Percentiles rank a stretch among this genome's conserved stretches.
Evolutionary conservation across 2,329 filamentous ascomycete genomes (phyloP).

Genomic region (Penicillium sp.): DNA sequence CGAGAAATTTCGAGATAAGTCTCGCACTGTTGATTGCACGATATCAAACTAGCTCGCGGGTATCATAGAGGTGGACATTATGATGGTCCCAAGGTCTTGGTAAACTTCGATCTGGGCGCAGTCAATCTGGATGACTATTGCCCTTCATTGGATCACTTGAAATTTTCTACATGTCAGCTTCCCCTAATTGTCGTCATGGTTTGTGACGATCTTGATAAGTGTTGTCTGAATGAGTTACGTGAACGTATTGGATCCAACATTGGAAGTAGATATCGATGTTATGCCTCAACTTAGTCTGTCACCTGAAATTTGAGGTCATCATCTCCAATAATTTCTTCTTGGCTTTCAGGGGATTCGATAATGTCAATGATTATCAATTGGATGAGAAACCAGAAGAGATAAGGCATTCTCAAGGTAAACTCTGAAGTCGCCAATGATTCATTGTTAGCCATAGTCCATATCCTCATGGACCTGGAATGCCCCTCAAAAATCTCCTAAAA

Average conservation of each 20-base stretch:
- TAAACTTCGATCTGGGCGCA: constrained; percentile 8
- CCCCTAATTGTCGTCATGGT: neutral
- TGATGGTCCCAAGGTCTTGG: neutral
- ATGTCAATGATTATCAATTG: neutral
- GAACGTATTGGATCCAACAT: neutral
- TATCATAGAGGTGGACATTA: neutral
- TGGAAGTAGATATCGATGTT: neutral
- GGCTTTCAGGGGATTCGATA: neutral
- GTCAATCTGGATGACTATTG: neutral
- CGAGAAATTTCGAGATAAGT: constrained; percentile 16
- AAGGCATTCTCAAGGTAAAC: neutral
- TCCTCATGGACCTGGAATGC: neutral
- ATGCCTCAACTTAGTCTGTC: neutral
- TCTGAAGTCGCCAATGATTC: neutral
- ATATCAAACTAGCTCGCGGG: neutral
- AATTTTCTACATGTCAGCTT: neutral
- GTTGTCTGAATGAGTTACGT: constrained; percentile 1
- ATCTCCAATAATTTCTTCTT: neutral
- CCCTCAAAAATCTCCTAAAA: neutral
- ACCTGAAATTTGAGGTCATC: neutral
- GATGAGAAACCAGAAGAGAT: neutral
- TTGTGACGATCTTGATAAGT: constrained; percentile 5
- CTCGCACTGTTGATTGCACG: constrained; percentile 13
- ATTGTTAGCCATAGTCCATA: neutral
- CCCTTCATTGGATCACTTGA: neutral